Evolutionary conservation across 2,329 filamentous ascomycete genomes (phyloP).

Genomic region (Fusarium sp.): DNA sequence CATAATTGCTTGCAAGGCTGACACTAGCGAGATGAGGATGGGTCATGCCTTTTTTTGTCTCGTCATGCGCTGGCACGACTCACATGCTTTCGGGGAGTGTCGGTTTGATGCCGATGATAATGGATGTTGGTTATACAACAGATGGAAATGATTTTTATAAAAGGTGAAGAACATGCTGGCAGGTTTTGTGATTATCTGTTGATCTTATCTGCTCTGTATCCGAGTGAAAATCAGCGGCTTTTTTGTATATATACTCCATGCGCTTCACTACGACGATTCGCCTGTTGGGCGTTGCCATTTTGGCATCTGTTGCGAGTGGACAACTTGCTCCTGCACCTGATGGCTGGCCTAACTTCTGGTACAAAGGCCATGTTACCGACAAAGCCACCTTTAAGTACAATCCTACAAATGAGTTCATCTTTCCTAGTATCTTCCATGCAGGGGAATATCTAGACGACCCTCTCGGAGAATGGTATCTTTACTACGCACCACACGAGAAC

Average conservation of each 20-base stretch:
- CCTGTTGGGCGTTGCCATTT: neutral
- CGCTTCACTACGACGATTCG: neutral
- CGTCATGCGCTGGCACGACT: slow-evolving; percentile 22
- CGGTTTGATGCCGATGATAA: slow-evolving; percentile 13
- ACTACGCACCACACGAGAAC: slow-evolving; percentile 43
- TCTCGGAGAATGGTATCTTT: slow-evolving; percentile 40
- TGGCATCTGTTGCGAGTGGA: neutral
- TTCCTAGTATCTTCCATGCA: slow-evolving; percentile 40
- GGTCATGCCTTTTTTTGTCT: slow-evolving; percentile 5
- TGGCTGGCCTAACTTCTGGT: slow-evolving; percentile 36
- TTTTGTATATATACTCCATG: neutral
- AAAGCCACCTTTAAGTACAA: slow-evolving; percentile 36
- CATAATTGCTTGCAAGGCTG: slow-evolving; percentile 5
- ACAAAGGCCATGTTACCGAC: slow-evolving; percentile 35
- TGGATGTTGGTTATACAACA: neutral
- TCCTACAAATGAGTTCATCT: slow-evolving; percentile 42
- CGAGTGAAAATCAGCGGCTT: too few species aligned
- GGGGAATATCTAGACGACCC: slow-evolving; percentile 27
- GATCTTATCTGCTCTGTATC: neutral
- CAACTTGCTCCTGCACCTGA: slow-evolving; percentile 16
- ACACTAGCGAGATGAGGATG: neutral
- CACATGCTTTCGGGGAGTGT: slow-evolving; percentile 24
- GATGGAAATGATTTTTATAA: neutral
- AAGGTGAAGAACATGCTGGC: neutral
- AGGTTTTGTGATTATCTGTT: accelerated